Conservation (phyloP, 257 asterid species). For the Haberlea rhodopensis region DNA sequence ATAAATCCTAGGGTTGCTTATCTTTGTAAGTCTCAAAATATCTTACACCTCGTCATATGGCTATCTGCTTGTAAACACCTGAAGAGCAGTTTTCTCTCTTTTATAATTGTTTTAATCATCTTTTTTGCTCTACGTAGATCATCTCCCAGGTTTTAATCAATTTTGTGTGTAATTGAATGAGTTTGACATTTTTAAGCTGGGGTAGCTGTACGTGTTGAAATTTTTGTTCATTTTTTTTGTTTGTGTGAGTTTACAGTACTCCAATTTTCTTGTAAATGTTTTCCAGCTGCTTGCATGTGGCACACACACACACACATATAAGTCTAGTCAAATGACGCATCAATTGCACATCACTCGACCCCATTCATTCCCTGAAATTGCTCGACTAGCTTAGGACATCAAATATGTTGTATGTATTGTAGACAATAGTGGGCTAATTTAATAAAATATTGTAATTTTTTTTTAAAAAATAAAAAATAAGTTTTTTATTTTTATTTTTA, state of each 20-base stretch:
- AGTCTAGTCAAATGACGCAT: too few relatives aligned
- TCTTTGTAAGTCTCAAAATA: slow-evolving; percentile 63
- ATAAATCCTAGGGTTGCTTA: slow-evolving; percentile 91
- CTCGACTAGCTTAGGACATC: too few relatives aligned
- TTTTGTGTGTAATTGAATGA: slow-evolving; percentile 6
- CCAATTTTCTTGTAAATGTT: background rate
- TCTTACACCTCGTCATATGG: background rate
- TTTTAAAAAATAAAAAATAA: too few relatives aligned
- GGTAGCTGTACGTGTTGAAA: background rate
- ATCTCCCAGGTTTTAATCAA: slow-evolving; percentile 14
- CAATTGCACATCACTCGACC: too few relatives aligned
- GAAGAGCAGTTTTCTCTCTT: background rate
- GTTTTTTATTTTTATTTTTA: too few relatives aligned
- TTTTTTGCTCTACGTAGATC: background rate
- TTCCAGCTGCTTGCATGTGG: background rate
- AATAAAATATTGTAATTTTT: too few relatives aligned
- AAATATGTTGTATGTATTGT: too few relatives aligned
- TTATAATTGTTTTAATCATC: background rate
- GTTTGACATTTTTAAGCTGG: background rate
- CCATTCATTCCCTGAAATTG: too few relatives aligned
- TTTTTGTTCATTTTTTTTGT: slow-evolving; percentile 10
- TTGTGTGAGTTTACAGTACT: background rate
- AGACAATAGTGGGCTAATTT: too few relatives aligned
- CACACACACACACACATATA: too few relatives aligned
- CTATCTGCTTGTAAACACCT: slow-evolving; percentile 4